phyloP scores from a whole-genome alignment of 83 land plant genomes.

The Isoetes engelmannii region DNA sequence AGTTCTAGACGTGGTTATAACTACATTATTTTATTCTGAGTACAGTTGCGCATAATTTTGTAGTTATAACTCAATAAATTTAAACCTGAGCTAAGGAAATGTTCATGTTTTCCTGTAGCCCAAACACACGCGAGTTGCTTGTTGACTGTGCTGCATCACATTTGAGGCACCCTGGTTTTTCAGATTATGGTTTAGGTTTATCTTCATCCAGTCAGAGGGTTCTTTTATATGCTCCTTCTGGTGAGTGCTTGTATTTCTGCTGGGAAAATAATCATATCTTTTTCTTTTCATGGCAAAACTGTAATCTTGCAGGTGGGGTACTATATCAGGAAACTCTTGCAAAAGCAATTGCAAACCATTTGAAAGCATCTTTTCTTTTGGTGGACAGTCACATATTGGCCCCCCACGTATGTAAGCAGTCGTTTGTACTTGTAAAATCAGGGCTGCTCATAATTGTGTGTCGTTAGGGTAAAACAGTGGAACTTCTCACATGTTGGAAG shows the following conservation, averaged over 20 bases:
- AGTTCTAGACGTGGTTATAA: no score
- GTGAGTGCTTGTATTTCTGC: conserved; percentile 7
- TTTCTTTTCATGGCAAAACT: not conserved
- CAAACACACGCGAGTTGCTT: conserved; percentile 22
- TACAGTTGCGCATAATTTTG: no score
- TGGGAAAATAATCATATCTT: not conserved
- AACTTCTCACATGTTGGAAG: no score
- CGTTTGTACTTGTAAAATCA: not conserved
- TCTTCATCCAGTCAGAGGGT: conserved; percentile 32
- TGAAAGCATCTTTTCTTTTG: conserved; percentile 24
- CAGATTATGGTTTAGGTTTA: conserved; percentile 22
- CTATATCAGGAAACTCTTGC: conserved; percentile 26
- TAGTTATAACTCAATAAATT: no score
- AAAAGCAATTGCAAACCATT: conserved; percentile 28
- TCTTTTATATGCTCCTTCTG: conserved; percentile 23
- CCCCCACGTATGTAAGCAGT: conserved; percentile 21
- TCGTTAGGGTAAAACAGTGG: not conserved
- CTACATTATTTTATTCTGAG: no score
- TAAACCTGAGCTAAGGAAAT: no score
- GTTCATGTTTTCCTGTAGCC: conserved; percentile 6
- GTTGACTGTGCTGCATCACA: conserved; percentile 34
- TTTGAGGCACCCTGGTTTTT: conserved; percentile 24
- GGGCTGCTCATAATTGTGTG: not conserved
- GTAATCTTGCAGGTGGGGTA: conserved; percentile 18
- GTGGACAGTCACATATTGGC: conserved; percentile 24